Evolutionary conservation across 2,329 filamentous ascomycete genomes (phyloP), one percentile per base, ranked within the genome.

Genomic region (Aspergillus pseudoviridinutans): DNA sequence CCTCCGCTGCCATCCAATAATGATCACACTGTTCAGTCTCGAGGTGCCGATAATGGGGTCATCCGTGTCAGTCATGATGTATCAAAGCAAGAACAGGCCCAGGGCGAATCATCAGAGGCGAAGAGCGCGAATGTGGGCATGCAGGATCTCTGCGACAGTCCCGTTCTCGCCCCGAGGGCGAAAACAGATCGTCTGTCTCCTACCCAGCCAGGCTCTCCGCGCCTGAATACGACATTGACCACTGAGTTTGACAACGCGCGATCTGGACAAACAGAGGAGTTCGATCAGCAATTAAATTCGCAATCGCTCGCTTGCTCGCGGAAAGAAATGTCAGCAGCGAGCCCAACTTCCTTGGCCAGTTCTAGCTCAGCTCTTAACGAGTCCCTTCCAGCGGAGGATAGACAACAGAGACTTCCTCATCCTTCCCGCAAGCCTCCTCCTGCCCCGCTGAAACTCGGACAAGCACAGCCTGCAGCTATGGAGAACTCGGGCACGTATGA

Each of bases 401-500:
- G 61, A 44, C 58, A 56, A 22, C 60, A 61, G 41, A 65, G 58
- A 55, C 55, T 82, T 9, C 80, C 83, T 2, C 82, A 86, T 1
- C 86, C 88, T 14, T 84, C 84, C 51, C 84, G 92, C 58, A 97
- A 96, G 72, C 85, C 88, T 5, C 92, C 92, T 2, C 93, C 93
- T 50, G 90, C 91, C 12, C 92, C 93, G 1, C 75, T 97, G 54
- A 87, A 92, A 68, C 80, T 97, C 25, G 82, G 81, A 24, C 76
- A 76, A 59, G 70, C 71, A 20, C 73, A 74, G 10, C 71, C 68
- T 49, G 66, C 78, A 38, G 78, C 75, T 56, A 71, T 78, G 51
- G 74, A 79, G 49, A 73, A 77, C 49, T 71, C 75, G 2, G 75
- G 76, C 27, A 73, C 76, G 24, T 84, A 87, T n/a, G 86, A 87